phyloP scores from a whole-genome alignment of 352 stramenopile species.

The Phytophthora cryptogea region DNA sequence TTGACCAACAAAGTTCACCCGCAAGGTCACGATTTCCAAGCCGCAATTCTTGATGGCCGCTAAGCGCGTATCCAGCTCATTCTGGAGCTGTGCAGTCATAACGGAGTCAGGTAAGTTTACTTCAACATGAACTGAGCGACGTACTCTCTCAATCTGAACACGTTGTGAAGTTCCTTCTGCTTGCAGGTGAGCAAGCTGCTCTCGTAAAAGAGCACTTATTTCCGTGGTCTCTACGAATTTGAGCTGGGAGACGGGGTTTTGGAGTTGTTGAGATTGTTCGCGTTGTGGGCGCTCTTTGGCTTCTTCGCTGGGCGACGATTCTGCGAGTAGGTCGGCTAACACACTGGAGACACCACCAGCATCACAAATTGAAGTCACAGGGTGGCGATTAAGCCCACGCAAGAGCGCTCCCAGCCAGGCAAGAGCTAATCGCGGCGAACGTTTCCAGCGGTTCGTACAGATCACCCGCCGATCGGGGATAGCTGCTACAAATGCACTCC shows the following conservation, averaged over 20 bases:
- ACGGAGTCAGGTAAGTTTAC: conserved; percentile 8
- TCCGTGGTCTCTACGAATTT: conserved; percentile 5
- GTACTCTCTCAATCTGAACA: conserved; percentile 46
- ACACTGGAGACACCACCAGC: conserved; percentile 64
- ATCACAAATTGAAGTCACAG: conserved; percentile 76
- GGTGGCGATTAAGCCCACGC: conserved; percentile 74
- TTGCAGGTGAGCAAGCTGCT: conserved; percentile 57
- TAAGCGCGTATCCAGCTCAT: conserved; percentile 56
- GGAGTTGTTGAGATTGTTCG: conserved; percentile 4
- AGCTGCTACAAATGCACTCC: conserved; percentile 42
- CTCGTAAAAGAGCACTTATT: conserved; percentile 27
- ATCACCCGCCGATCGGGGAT: conserved; percentile 53
- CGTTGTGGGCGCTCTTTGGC: background rate
- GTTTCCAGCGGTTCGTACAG: conserved; percentile 63
- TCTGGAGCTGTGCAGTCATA: conserved; percentile 49
- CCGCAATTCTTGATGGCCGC: conserved; percentile 66
- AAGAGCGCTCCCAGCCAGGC: conserved; percentile 71
- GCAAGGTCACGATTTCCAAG: conserved; percentile 58
- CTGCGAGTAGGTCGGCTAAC: conserved; percentile 41
- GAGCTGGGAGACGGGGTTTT: background rate
- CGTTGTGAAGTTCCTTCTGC: conserved; percentile 53
- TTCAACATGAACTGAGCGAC: conserved; percentile 1
- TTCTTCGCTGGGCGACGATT: conserved; percentile 11
- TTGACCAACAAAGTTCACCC: conserved; percentile 31
- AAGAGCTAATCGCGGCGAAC: conserved; percentile 32